These are phyloP conservation scores for Penicillium macrosclerotiorum DNA, from an alignment of 495 filamentous ascomycete genomes.

Conservation along the genomic window DNA sequence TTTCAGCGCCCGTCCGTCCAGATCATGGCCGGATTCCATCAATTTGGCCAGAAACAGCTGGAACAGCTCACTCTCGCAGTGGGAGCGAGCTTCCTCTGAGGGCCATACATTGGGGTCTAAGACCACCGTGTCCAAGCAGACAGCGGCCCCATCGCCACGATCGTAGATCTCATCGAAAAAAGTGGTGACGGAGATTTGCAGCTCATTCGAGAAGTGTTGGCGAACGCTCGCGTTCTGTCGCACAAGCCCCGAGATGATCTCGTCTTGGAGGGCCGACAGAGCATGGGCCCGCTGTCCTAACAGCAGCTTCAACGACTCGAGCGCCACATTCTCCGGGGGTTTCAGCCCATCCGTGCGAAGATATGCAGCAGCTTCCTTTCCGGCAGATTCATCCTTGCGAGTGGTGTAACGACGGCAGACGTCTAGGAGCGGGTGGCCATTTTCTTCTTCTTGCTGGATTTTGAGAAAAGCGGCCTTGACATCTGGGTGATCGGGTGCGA, in stretches of 20 bases:
- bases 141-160: conserved; percentile 59
- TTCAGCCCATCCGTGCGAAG: conserved; percentile 53
- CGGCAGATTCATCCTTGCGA: conserved; percentile 51
- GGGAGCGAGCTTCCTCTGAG: conserved; percentile 44
- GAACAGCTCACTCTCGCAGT: conserved; percentile 61
- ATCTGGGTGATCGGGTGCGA: conserved; percentile 54
- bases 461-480: conserved; percentile 53
- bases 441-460: conserved; percentile 51
- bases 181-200: conserved; percentile 49
- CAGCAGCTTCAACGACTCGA: conserved; percentile 55
- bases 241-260: conserved; percentile 59
- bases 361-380: conserved; percentile 54
- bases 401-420: conserved; percentile 54
- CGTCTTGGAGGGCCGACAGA: conserved; percentile 48
- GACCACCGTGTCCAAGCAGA: conserved; percentile 54
- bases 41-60: conserved; percentile 63
- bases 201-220: conserved; percentile 47
- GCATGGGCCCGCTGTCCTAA: conserved; percentile 40
- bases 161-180: conserved; percentile 59
- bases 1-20: conserved; percentile 59
- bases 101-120: conserved; percentile 59
- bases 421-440: conserved; percentile 46
- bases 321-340: conserved; percentile 50
- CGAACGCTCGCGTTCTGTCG: conserved; percentile 55
- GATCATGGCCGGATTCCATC: conserved; percentile 58